A percentile compares a stretch with the other conserved stretches of the same genome.
These are phyloP conservation scores for Gaeumannomyces sp. DNA, from an alignment of 2,329 filamentous ascomycete genomes.

Conservation along the genomic window DNA sequence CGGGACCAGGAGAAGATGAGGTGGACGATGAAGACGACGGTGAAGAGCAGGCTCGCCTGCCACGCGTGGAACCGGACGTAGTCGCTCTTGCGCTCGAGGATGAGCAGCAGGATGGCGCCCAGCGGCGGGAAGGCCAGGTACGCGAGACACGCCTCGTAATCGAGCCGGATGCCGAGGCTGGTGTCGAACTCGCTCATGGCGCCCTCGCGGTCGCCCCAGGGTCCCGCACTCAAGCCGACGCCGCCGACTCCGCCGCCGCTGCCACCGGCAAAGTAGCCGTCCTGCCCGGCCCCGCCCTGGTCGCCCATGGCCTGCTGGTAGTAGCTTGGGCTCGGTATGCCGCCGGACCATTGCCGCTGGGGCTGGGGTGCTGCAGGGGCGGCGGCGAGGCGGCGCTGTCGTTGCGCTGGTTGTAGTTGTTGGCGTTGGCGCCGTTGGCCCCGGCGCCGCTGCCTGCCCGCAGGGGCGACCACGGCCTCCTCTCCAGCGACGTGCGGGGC, in stretches of 20 bases:
- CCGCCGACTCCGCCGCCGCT: conserved; percentile 13
- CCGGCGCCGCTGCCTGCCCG: conserved; percentile 36
- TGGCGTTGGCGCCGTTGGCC: conserved; percentile 23
- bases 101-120: conserved; percentile 75
- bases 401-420: conserved; percentile 26
- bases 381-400: conserved; percentile 32
- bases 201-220: conserved; percentile 44
- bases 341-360: conserved; percentile 48
- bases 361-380: conserved; percentile 47
- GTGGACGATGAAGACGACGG: conserved; percentile 68
- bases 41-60: conserved; percentile 84
- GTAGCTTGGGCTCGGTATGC: conserved; percentile 28
- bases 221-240: conserved; percentile 21
- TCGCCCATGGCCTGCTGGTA: conserved; percentile 22
- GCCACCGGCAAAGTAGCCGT: conserved; percentile 13
- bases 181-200: conserved; percentile 80
- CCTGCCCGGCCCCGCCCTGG: conserved; percentile 12
- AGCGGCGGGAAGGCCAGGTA: conserved; percentile 81
- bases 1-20: conserved; percentile 80
- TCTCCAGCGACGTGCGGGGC: conserved; percentile 54
- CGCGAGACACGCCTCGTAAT: conserved; percentile 85
- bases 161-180: conserved; percentile 75
- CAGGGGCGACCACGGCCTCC: conserved; percentile 47
- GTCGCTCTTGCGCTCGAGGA: conserved; percentile 91
- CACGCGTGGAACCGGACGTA: conserved; percentile 97